Conservation (phyloP, 805 yeast species). For the Candida ficus region DNA sequence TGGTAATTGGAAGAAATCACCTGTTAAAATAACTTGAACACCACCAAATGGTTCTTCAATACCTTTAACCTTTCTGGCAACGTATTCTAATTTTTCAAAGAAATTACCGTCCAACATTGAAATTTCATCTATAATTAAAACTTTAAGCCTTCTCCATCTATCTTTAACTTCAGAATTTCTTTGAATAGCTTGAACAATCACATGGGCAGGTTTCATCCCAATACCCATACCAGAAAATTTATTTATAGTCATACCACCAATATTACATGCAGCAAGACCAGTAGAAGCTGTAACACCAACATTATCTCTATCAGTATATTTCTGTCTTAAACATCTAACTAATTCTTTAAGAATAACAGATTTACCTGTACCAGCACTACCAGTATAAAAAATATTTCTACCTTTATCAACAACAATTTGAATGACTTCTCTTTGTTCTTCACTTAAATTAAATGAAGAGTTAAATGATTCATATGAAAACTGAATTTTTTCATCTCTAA, state of each 20-base stretch:
- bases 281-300: conserved; percentile 95
- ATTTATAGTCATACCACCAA: conserved; percentile 88
- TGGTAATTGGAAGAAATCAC: conserved; percentile 96
- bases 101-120: conserved; percentile 88
- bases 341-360: conserved; percentile 63
- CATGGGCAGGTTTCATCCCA: conserved; percentile 44
- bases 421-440: conserved; percentile 50
- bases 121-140: conserved; percentile 83
- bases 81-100: conserved; percentile 64
- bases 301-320: conserved; percentile 37
- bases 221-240: conserved; percentile 83
- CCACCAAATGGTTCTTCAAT: conserved; percentile 81
- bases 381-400: conserved; percentile 65
- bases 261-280: conserved; percentile 91
- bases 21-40: conserved; percentile 80
- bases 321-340: conserved; percentile 44
- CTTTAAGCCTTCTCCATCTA: conserved; percentile 66
- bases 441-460: conserved; percentile 25
- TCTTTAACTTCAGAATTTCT: conserved; percentile 37
- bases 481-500: too few species aligned
- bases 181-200: conserved; percentile 36
- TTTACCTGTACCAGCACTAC: conserved; percentile 88
- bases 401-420: conserved; percentile 45
- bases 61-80: conserved; percentile 57
- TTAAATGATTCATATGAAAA: neutral